Evolutionary conservation across 441 rosid species (phyloP).

Genomic region (Cnidoscolus chayamansa): DNA sequence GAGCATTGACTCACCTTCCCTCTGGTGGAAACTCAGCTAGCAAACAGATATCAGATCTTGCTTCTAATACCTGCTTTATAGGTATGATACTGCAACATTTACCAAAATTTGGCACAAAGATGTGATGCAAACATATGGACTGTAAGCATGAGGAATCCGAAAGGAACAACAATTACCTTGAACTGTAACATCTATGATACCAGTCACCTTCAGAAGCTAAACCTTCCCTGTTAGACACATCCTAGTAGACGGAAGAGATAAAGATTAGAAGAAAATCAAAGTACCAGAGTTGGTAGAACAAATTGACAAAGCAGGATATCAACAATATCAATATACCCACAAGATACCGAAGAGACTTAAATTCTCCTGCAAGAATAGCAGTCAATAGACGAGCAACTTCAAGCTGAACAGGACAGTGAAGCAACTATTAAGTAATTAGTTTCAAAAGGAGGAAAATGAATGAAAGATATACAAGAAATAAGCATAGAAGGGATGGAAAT

Average conservation of each 20-base stretch:
- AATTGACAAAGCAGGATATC: background rate
- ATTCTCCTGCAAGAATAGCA: slow-evolving; percentile 51
- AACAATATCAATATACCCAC: slow-evolving; percentile 39
- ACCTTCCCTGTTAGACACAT: slow-evolving; percentile 70
- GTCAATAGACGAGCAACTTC: slow-evolving; percentile 54
- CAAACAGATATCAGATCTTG: slow-evolving; percentile 57
- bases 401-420: slow-evolving; percentile 34
- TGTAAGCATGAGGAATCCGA: slow-evolving; percentile 12
- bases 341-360: slow-evolving; percentile 49
- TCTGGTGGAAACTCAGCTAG: slow-evolving; percentile 66
- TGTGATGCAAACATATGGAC: background rate
- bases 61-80: slow-evolving; percentile 51
- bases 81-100: slow-evolving; percentile 47
- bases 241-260: slow-evolving; percentile 33
- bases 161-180: slow-evolving; percentile 34
- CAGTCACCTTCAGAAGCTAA: slow-evolving; percentile 61
- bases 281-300: slow-evolving; percentile 3
- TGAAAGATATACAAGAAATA: slow-evolving; percentile 3
- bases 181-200: slow-evolving; percentile 48
- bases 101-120: slow-evolving; percentile 14
- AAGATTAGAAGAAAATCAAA: slow-evolving; percentile 23
- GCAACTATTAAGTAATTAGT: slow-evolving; percentile 4
- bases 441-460: background rate
- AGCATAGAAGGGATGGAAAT: background rate
- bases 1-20: slow-evolving; percentile 45